Evolutionary conservation across 306 rosid genomes (phyloP), one percentile per base, ranked within the genome.

Genomic region (Vigna mungo): DNA sequence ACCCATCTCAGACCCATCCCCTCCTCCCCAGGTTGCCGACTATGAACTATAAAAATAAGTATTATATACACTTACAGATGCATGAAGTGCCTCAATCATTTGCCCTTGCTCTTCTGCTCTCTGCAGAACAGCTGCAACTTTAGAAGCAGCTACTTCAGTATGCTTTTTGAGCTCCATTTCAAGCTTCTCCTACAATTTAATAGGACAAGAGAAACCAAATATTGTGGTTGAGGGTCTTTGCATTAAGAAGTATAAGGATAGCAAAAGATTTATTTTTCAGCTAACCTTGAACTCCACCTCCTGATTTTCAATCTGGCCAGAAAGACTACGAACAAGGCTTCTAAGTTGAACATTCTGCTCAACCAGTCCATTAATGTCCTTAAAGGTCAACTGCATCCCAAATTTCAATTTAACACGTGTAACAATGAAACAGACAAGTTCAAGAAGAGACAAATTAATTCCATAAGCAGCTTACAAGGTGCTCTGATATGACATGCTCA

Each of bases 51-150:
- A 60, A 63, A 44, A 41, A 41, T 23, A 51, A 63, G 48, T 10
- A 9, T 64, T 37, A 52, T 8, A 76, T 74, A 23, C 55, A 73
- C 96, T 86, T 83, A 95, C 99, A 63, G 99, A 89, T 53, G 94
- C 23, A 74, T 95, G 99, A 81, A 95, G 99, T 17, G 99, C 86
- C 76, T 92, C 99, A 78, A 95, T 90, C 99, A 95, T 95, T 77
- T 37, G 81, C 51, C 90, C 97, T 82, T 95, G 99, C 73, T 90
- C 96, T 85, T 95, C 96, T 65, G 97, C 97, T 83, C 97, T 95
- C 79, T 86, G 87, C 63, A 95, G 81, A 25, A 95, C 99, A 71
- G 94, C 94, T 4, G 84, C 87, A 71, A 95, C 97, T 87, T 87
- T 90, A 60, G 91, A 83, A 52, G 97, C 88, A 46, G 97, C 92